Conservation (phyloP, 139 green algal species). For the Chlamydomonas incerta region DNA sequence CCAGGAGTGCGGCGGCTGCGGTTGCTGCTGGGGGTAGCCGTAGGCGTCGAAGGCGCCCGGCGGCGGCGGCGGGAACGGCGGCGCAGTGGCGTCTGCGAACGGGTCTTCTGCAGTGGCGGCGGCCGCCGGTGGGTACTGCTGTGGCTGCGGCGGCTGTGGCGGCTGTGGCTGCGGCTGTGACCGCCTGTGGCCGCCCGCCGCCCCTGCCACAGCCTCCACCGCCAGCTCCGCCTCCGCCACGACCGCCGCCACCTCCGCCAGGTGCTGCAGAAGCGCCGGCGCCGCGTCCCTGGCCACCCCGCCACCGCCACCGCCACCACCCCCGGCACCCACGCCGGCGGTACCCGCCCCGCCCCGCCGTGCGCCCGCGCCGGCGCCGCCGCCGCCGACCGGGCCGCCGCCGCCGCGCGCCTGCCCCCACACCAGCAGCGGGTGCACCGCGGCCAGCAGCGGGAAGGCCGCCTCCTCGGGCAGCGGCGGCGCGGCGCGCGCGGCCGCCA, state of each 20-base stretch:
- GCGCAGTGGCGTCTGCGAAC: conserved; percentile 3
- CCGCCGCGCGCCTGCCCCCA: background rate
- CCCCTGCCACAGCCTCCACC: background rate
- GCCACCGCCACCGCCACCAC: background rate
- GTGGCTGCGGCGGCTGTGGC: background rate
- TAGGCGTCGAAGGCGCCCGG: background rate
- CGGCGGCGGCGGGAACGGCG: background rate
- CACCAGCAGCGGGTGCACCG: background rate
- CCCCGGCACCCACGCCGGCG: background rate
- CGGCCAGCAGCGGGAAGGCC: conserved; percentile 9
- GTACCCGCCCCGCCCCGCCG: background rate
- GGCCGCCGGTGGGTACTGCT: background rate
- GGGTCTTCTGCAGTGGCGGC: background rate
- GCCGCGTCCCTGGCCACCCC: background rate
- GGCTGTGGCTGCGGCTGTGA: background rate
- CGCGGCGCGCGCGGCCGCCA: background rate
- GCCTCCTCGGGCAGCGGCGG: conserved; percentile 7
- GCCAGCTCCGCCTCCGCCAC: background rate
- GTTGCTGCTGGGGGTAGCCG: background rate
- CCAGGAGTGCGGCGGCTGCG: background rate
- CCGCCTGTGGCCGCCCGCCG: background rate
- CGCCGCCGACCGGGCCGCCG: background rate
- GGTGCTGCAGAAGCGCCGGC: background rate
- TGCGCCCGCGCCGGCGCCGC: background rate
- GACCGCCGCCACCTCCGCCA: background rate